Conservation (phyloP, 2,329 filamentous ascomycete genomes). For the Raffaelea deltoideospora region DNA sequence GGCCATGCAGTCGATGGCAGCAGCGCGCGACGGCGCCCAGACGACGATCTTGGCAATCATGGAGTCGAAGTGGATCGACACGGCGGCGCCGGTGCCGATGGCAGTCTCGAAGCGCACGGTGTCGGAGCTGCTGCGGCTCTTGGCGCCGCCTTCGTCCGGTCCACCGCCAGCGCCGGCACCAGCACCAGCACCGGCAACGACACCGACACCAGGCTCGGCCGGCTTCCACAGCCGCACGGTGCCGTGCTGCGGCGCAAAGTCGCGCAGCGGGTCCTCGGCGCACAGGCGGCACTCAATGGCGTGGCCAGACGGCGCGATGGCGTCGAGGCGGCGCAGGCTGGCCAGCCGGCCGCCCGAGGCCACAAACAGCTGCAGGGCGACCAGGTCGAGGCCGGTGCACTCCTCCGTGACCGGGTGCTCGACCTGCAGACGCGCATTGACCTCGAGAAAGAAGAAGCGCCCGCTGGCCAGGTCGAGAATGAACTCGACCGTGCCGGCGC, state of each 20-base stretch:
- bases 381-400: background rate
- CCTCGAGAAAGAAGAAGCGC: background rate
- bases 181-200: too few relatives aligned
- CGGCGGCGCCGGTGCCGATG: background rate
- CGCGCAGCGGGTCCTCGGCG: background rate
- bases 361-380: background rate
- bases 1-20: background rate
- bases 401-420: background rate
- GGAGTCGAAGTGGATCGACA: background rate
- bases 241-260: background rate
- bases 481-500: background rate
- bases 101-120: background rate
- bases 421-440: background rate
- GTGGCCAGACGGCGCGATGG: background rate
- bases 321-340: background rate
- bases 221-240: background rate
- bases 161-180: too few relatives aligned
- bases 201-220: background rate
- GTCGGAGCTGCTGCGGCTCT: too few relatives aligned
- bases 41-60: background rate
- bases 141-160: too few relatives aligned
- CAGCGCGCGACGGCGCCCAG: background rate
- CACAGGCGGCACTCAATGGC: background rate
- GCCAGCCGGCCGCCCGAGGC: background rate
- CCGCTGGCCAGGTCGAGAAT: background rate